A percentile compares a stretch with the other conserved stretches of the same genome.
phyloP scores from a whole-genome alignment of 2,329 filamentous ascomycete species.

The Fusarium sp. region DNA sequence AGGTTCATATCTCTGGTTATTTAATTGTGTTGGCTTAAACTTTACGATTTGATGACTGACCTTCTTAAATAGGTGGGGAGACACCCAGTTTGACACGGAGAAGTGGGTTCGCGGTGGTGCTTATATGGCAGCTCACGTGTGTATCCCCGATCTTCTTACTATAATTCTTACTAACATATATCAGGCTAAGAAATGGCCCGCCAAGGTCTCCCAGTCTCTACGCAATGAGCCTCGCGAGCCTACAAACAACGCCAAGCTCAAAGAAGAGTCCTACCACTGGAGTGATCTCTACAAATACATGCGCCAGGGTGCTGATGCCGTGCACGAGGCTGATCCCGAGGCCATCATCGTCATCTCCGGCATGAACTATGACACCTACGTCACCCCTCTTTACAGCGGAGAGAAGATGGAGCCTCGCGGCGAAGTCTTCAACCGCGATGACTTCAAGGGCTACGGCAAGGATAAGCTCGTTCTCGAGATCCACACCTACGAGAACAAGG shows the following conservation, averaged over 20 bases:
- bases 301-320: conserved; percentile 60
- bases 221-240: conserved; percentile 66
- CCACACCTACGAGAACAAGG: conserved; percentile 69
- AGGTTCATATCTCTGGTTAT: too few species aligned
- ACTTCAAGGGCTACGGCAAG: conserved; percentile 60
- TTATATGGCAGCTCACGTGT: conserved; percentile 71
- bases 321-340: conserved; percentile 63
- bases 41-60: too few species aligned
- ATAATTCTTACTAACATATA: rapidly evolving
- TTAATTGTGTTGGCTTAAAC: too few species aligned
- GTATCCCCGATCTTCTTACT: neutral
- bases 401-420: conserved; percentile 61
- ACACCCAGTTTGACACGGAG: conserved; percentile 66
- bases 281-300: conserved; percentile 65
- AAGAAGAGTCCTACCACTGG: conserved; percentile 64
- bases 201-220: conserved; percentile 51
- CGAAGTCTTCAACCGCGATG: conserved; percentile 56
- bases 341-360: conserved; percentile 71
- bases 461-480: conserved; percentile 70
- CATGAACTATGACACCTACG: conserved; percentile 66
- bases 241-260: conserved; percentile 46
- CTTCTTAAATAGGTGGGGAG: conserved; percentile 58
- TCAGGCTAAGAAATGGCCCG: conserved; percentile 27
- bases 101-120: conserved; percentile 71
- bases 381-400: conserved; percentile 63